Conservation (phyloP, 768 basidiomycete genomes). For the Butyriboletus loyo region DNA sequence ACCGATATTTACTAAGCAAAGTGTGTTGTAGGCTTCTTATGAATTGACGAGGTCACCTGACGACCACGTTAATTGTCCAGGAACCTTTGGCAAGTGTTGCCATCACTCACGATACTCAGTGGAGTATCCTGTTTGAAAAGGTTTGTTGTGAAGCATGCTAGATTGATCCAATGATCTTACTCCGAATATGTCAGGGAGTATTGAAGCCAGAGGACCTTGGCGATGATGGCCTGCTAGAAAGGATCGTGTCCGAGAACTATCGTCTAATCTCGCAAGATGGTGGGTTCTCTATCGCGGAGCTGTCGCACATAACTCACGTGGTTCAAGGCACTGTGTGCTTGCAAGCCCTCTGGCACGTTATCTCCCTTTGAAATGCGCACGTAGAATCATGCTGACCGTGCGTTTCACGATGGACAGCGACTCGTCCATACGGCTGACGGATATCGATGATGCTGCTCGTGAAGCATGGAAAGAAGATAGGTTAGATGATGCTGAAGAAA, state of each 20-base stretch:
- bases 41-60: background rate
- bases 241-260: constrained; percentile 6
- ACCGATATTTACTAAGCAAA: constrained; percentile 9
- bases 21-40: background rate
- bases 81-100: constrained; percentile 11
- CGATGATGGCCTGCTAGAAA: constrained; percentile 1
- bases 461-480: constrained; percentile 5
- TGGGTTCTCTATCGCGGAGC: background rate
- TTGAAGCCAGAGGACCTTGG: constrained; percentile 4
- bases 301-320: background rate
- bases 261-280: constrained; percentile 2
- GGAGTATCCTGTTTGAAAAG: constrained; percentile 10
- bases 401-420: background rate
- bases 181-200: background rate
- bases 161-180: background rate
- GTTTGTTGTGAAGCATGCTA: background rate
- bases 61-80: background rate
- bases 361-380: background rate
- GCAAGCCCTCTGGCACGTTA: constrained; percentile 1
- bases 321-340: constrained; percentile 1
- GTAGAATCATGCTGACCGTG: background rate
- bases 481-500: constrained; percentile 9
- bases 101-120: constrained; percentile 13
- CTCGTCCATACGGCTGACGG: constrained; percentile 2
- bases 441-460: background rate